A percentile compares a stretch with the other conserved stretches of the same genome.
Evolutionary conservation across 2,329 filamentous ascomycete species (phyloP).

Genomic region (Aspergillus carbonarius): DNA sequence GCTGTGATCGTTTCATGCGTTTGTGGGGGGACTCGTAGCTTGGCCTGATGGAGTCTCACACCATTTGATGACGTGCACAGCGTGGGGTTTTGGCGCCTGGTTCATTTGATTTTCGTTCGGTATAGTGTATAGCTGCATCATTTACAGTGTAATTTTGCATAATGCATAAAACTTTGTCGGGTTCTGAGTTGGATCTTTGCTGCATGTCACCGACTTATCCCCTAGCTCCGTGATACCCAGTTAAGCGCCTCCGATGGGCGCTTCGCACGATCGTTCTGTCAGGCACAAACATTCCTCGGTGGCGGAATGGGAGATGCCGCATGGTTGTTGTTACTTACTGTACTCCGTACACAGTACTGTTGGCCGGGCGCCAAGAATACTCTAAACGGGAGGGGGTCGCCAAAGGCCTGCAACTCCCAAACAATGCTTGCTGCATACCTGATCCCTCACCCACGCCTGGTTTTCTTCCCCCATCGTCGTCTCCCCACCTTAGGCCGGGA

Average conservation of each 20-base stretch:
- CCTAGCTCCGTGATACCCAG: not conserved
- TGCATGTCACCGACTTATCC: slow-evolving; percentile 1
- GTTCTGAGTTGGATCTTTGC: not conserved
- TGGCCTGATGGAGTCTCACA: slow-evolving; percentile 15
- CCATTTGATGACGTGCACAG: slow-evolving; percentile 40
- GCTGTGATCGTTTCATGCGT: slow-evolving; percentile 8
- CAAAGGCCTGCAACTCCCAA: slow-evolving; percentile 4
- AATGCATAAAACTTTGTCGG: slow-evolving; percentile 15
- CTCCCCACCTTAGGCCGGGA: not conserved
- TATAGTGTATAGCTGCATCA: slow-evolving; percentile 25
- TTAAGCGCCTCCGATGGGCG: not conserved
- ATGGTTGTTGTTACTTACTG: not conserved
- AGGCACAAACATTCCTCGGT: slow-evolving; percentile 3
- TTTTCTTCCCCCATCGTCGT: not conserved
- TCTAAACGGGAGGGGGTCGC: slow-evolving; percentile 12
- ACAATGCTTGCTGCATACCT: slow-evolving; percentile 9
- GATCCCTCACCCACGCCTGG: not conserved
- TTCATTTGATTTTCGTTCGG: slow-evolving; percentile 21
- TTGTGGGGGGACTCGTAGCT: slow-evolving; percentile 13
- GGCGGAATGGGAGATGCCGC: slow-evolving; percentile 10
- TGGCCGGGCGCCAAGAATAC: slow-evolving; percentile 18
- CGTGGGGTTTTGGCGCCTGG: slow-evolving; percentile 45
- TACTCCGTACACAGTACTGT: not conserved
- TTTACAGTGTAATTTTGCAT: slow-evolving; percentile 18
- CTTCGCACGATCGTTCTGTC: not conserved